phyloP scores from a whole-genome alignment of 768 basidiomycete genomes.

The Lentinus brumalis region DNA sequence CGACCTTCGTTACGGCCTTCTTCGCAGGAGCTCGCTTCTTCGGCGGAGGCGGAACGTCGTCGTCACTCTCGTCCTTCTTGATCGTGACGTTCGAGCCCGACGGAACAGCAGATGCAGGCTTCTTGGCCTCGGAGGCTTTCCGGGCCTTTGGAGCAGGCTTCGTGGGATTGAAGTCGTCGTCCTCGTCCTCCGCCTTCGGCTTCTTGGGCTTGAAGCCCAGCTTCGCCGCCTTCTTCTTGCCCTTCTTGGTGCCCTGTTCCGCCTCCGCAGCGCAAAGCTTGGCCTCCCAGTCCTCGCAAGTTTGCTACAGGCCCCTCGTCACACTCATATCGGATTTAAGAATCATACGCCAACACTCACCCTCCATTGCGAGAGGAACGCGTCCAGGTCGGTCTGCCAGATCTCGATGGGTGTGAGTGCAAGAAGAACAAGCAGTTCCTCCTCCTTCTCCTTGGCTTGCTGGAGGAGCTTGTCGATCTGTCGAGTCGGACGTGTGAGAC shows the following conservation, averaged over 20 bases:
- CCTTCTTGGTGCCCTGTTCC: constrained; percentile 45
- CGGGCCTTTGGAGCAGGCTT: constrained; percentile 45
- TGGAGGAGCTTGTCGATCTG: constrained; percentile 83
- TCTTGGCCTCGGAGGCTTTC: constrained; percentile 34
- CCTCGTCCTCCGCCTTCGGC: constrained; percentile 43
- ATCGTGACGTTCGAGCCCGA: constrained; percentile 49
- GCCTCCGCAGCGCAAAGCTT: constrained; percentile 46
- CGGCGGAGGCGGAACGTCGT: constrained; percentile 32
- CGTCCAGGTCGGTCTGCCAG: constrained; percentile 90
- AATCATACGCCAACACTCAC: constrained; percentile 42
- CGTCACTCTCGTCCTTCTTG: constrained; percentile 51
- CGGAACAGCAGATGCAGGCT: constrained; percentile 33
- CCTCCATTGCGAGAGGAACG: constrained; percentile 83
- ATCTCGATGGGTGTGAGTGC: constrained; percentile 78
- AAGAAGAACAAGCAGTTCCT: constrained; percentile 75
- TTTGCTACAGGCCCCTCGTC: constrained; percentile 31
- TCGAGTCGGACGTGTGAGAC: neutral
- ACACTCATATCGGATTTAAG: neutral
- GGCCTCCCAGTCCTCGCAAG: constrained; percentile 45
- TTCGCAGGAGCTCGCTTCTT: constrained; percentile 43
- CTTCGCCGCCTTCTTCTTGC: constrained; percentile 58
- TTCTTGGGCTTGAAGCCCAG: constrained; percentile 49
- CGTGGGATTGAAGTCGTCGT: constrained; percentile 58
- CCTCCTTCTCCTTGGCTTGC: constrained; percentile 82
- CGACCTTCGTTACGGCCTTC: constrained; percentile 45